Evolutionary conservation across 2,329 filamentous ascomycete genomes (phyloP), one percentile per base, ranked within the genome.

Genomic region (Ophiostoma tasmaniense): DNA sequence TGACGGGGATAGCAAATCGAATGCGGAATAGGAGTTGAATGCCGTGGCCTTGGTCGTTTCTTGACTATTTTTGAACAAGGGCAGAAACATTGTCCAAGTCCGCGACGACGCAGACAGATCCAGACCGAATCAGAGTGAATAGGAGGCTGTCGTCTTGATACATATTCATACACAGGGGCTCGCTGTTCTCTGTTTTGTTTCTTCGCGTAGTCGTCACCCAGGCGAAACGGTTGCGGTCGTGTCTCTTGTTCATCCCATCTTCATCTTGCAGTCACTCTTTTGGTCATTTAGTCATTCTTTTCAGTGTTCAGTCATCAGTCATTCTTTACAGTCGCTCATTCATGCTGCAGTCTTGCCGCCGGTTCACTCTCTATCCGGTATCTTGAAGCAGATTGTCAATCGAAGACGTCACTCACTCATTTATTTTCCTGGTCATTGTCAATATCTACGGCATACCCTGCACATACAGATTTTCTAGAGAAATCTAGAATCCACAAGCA

Each of bases 111-210:
- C 42, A 45, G 17, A 10, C n/a, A 13, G 3, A 55, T 55, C 22
- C 50, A 55, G 50, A 55, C 50, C 50, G n/a, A 55, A 25, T 55
- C 3, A 25, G 50, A 55, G 25, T 55, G 50, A 55, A 55, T 55
- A 55, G 22, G 22, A 55, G 22, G 50, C 50, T 17, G n/a, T n/a
- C 8, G 6, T n/a, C 20, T 52, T 52, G 17, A 25, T 55, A 55
- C 50, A 55, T 55, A 55, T 55, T 55, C n/a, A 28, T 55, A 55
- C 50, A n/a, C 50, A 55, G 50, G 50, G 50, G 50, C 50, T 55
- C 50, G 50, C 50, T 25, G n/a, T 55, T 28, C 50, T 22, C 25
- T 22, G 8, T 25, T 55, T 25, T 55, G 50, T 55, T 55, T 55
- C n/a, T 45, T 45, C 42, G 1, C 50, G 22, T 10, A 55, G n/a